A percentile compares a stretch with the other conserved stretches of the same genome.
Evolutionary conservation across 2,329 filamentous ascomycete genomes (phyloP).

Genomic region (Penicillium sp.): DNA sequence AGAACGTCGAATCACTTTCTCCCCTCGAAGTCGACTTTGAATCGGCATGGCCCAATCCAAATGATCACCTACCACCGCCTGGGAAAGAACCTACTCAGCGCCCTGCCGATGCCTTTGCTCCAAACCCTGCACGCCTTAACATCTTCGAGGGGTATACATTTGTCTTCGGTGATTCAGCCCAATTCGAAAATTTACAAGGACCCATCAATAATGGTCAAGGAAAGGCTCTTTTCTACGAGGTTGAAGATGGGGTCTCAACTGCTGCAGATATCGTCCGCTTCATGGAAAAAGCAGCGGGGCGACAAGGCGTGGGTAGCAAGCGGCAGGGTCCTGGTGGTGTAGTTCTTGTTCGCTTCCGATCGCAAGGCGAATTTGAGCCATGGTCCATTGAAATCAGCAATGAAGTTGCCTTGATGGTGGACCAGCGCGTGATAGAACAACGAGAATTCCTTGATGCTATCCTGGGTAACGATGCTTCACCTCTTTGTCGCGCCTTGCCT

Average conservation of each 20-base stretch:
- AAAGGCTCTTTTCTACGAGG: slow-evolving; percentile 69
- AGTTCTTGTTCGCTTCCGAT: slow-evolving; percentile 71
- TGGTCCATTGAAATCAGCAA: slow-evolving; percentile 72
- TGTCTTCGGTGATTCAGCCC: slow-evolving; percentile 73
- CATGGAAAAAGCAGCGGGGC: slow-evolving; percentile 71
- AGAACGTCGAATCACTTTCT: slow-evolving; percentile 52
- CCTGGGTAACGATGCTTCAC: slow-evolving; percentile 71
- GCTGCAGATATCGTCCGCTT: slow-evolving; percentile 75
- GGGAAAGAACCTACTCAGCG: slow-evolving; percentile 73
- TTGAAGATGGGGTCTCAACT: slow-evolving; percentile 62
- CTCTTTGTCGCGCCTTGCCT: slow-evolving; percentile 65
- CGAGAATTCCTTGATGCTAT: slow-evolving; percentile 92
- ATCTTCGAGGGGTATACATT: slow-evolving; percentile 88
- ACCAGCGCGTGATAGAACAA: slow-evolving; percentile 82
- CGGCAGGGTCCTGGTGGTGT: slow-evolving; percentile 66
- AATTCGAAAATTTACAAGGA: slow-evolving; percentile 72
- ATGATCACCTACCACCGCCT: slow-evolving; percentile 68
- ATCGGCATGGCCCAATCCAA: slow-evolving; percentile 71
- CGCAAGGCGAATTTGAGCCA: slow-evolving; percentile 56
- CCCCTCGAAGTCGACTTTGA: slow-evolving; percentile 78
- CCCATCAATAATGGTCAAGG: slow-evolving; percentile 77
- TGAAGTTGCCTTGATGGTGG: slow-evolving; percentile 67
- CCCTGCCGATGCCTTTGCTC: slow-evolving; percentile 67
- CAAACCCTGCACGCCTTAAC: slow-evolving; percentile 63
- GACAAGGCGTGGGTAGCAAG: slow-evolving; percentile 66